These are phyloP conservation scores for Cerrena zonata DNA, from an alignment of 1,284 basidiomycete genomes.

Conservation along the genomic window DNA sequence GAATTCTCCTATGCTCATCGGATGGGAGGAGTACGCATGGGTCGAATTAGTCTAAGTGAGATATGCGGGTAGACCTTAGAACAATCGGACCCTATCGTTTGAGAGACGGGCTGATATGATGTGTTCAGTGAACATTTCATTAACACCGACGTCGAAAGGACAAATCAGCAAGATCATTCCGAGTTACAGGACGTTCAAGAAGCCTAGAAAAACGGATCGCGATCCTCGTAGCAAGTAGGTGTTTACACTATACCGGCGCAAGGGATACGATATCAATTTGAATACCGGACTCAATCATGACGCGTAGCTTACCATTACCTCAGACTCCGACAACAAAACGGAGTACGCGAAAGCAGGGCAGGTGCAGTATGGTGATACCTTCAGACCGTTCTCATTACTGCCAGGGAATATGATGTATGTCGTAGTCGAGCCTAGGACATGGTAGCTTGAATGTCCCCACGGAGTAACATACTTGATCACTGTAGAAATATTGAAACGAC, in stretches of 20 bases:
- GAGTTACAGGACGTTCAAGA: slow-evolving; percentile 40
- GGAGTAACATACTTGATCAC: slow-evolving; percentile 58
- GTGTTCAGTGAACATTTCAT: not conserved
- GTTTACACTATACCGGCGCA: slow-evolving; percentile 84
- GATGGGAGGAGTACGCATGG: too few relatives aligned
- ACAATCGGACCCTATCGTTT: too few relatives aligned
- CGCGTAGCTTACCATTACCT: slow-evolving; percentile 58
- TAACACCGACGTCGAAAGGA: slow-evolving; percentile 10
- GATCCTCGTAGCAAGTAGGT: slow-evolving; percentile 60
- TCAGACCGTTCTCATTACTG: slow-evolving; percentile 31
- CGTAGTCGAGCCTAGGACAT: slow-evolving; percentile 60
- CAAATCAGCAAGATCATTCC: slow-evolving; percentile 40
- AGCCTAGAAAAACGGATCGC: slow-evolving; percentile 49
- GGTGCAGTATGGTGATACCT: slow-evolving; percentile 54
- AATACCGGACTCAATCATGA: too few relatives aligned
- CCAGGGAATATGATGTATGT: slow-evolving; percentile 58
- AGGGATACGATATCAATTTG: not conserved
- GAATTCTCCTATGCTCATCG: too few relatives aligned
- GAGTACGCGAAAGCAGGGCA: slow-evolving; percentile 67
- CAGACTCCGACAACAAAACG: slow-evolving; percentile 51
- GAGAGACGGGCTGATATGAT: too few relatives aligned
- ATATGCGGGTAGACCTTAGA: too few relatives aligned
- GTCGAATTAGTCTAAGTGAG: too few relatives aligned
- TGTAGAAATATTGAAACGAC: slow-evolving; percentile 22
- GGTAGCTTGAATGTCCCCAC: slow-evolving; percentile 54